Base-by-base conservation (phyloP, 345 rosid species). In the Eutrema heterophyllum region DNA sequence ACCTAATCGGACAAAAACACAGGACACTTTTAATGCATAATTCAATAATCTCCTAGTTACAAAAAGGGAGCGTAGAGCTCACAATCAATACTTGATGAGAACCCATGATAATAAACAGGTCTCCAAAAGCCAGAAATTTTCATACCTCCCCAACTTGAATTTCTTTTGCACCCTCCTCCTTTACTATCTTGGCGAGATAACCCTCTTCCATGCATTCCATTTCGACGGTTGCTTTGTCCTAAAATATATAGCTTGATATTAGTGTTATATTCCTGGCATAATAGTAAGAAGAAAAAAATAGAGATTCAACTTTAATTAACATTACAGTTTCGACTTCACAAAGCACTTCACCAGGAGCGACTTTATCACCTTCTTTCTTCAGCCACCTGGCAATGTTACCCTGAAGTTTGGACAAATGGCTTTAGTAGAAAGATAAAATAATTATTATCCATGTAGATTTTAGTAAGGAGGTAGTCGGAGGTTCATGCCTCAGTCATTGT, bases 151-250 rank as follows among this genome's bases (percentile, higher is more conserved):
- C 97, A 71, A 95, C 97, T 88, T 95, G 80, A 74, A 95, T 90
- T 81, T 85, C 97, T 80, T 88, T 92, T 41, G 96, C 64, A n/a
- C 97, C 99, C 18, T 92, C 99, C 53, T 83, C 91, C 73, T 87
- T 84, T 72, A 92, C 36, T 74, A 95, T 95, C 88, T 88, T 95
- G 68, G 97, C 97, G 59, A 95, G 97, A 71, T 76, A 95, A 48
- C 98, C 98, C 71, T 94, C 98, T 76, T 94, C 98, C 98, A 94
- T 94, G 82, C 97, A 88, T 82, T 94, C 98, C 98, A 94, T 87
- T 86, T 94, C 97, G 39, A 91, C 96, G 2, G 98, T 94, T 55
- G 97, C 97, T 83, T 94, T 94, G 72, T 94, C 98, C 97, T 94
- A 68, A 40, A 26, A 76, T 66, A 38, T 74, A 65, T 26, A 80